Evolutionary conservation across 495 filamentous ascomycete species (phyloP).

Genomic region (Aspergillus biplanus): DNA sequence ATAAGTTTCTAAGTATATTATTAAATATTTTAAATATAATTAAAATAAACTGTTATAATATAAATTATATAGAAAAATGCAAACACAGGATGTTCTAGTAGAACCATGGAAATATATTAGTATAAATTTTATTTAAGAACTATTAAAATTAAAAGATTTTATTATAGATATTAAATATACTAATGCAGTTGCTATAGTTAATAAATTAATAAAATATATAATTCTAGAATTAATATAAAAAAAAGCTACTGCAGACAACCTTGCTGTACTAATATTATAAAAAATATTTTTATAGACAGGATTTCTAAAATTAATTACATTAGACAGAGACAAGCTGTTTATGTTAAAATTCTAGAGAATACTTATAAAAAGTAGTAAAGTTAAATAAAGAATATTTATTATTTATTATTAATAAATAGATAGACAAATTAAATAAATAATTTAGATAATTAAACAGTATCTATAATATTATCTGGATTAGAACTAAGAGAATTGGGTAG

Average conservation of each 20-base stretch:
- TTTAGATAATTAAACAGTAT: conserved; percentile 9
- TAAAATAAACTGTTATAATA: too few species aligned
- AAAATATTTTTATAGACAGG: too few species aligned
- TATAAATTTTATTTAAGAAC: conserved; percentile 7
- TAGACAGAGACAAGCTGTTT: too few species aligned
- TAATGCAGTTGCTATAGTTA: not conserved
- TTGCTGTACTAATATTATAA: too few species aligned
- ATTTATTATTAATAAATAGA: too few species aligned
- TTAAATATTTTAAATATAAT: too few species aligned
- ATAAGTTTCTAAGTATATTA: conserved; percentile 1
- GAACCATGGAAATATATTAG: conserved; percentile 15
- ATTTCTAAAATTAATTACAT: too few species aligned
- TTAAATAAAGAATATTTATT: too few species aligned
- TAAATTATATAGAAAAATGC: too few species aligned
- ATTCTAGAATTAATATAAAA: conserved; percentile 1
- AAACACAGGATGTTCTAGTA: conserved; percentile 2
- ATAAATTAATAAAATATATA: conserved; percentile 17
- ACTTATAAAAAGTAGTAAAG: too few species aligned
- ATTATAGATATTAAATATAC: conserved; percentile 1
- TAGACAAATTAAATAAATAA: not conserved
- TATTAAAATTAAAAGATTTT: conserved; percentile 8
- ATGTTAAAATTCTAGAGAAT: too few species aligned
- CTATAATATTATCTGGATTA: conserved; percentile 9
- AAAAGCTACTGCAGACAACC: not conserved
- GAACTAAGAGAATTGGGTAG: not conserved